Base-by-base conservation (phyloP, 2,329 filamentous ascomycete genomes). In the Trichoderma oligosporum region DNA sequence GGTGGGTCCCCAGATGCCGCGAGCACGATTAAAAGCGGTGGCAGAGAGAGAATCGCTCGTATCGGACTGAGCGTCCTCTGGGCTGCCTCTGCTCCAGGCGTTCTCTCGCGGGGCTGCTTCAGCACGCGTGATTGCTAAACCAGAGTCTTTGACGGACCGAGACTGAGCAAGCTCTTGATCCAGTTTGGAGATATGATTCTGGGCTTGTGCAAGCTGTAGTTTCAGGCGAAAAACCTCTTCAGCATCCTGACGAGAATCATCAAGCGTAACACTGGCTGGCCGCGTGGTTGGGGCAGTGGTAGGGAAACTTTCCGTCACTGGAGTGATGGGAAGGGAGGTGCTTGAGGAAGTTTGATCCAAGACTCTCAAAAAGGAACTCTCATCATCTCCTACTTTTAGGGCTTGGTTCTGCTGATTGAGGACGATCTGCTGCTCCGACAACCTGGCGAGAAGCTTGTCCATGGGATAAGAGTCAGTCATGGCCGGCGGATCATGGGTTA, bases 371-470 rank as follows among this genome's bases (percentile, higher is more conserved):
- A 74, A 74, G 27, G 66, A 57, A 33, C 41, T 59, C 20, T 71
- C 69, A 18, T 77, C 75, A 11, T 77, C 73, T 8, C 64, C 65
- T 36, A 66, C 65, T 58, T 78, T 80, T 41, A 82, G 68, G 52
- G 77, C 76, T 57, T 82, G 76, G 60, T 80, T 81, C 66, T 87
- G 83, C 69, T 83, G 79, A 49, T 76, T 77, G 48, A 86, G 71
- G n/a, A 78, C 69, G 41, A 76, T 75, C 66, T 87, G 83, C 66
- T 91, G 87, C 69, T 91, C 85, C n/a, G 83, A 83, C 46, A 93
- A 78, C 68, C 86, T 88, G 56, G 86, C 83, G 62, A 91, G 76
- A 51, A 91, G 82, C 59, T 85, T 85, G 65, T 94, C 89, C 78
- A 92, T 84, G 7, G 80, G 77, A 56, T 78, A 80, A 27, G 72